phyloP scores from a whole-genome alignment of 805 yeast species.

The Candida namnaoensis region DNA sequence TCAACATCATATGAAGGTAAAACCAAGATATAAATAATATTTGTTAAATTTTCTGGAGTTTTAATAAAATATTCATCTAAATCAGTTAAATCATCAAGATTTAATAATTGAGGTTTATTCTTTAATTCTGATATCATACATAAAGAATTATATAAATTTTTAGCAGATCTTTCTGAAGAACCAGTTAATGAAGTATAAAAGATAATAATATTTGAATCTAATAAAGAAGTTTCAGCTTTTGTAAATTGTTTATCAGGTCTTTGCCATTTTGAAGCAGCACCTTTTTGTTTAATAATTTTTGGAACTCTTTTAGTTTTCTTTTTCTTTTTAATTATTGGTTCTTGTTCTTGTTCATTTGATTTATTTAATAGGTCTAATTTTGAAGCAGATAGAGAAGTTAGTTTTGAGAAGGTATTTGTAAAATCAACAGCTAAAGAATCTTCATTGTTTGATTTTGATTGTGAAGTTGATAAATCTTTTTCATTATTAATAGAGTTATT shows the following conservation, averaged over 20 bases:
- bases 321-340: constrained; percentile 2
- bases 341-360: constrained; percentile 1
- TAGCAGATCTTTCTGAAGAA: constrained; percentile 65
- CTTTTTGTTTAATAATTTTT: constrained; percentile 31
- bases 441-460: background rate
- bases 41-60: constrained; percentile 37
- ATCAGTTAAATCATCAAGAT: constrained; percentile 78
- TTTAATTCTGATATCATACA: constrained; percentile 15
- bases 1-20: constrained; percentile 90
- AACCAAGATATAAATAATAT: constrained; percentile 59
- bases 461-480: background rate
- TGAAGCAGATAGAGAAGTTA: background rate
- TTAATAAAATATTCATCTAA: constrained; percentile 73
- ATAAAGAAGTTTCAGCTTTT: constrained; percentile 30
- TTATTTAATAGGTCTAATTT: background rate
- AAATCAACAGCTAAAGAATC: constrained; percentile 27
- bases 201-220: constrained; percentile 51
- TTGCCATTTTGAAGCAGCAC: constrained; percentile 15
- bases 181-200: constrained; percentile 88
- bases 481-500: background rate
- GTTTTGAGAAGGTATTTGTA: constrained; percentile 25
- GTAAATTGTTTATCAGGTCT: constrained; percentile 17
- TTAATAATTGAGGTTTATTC: constrained; percentile 43
- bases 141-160: constrained; percentile 32
- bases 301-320: constrained; percentile 26